Conservation (phyloP, 2,329 filamentous ascomycete genomes). For the Plectosphaerella cucumerina region DNA sequence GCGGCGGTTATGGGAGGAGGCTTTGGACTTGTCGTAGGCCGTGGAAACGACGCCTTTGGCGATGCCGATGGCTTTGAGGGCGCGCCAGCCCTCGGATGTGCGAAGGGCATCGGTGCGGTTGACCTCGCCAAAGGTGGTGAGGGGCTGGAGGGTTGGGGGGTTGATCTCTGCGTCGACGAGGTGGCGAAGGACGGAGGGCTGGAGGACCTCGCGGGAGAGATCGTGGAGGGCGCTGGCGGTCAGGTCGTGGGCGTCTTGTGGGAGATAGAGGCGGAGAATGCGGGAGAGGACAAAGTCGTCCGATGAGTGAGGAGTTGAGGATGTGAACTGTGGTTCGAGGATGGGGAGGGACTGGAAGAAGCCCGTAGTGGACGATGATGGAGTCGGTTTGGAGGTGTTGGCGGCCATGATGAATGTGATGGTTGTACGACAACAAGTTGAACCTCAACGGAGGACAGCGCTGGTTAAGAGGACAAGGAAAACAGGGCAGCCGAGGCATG, state of each 20-base stretch:
- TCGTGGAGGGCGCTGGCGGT: slow-evolving; percentile 5
- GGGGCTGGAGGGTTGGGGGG: too few relatives aligned
- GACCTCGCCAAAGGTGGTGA: neutral
- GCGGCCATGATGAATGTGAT: too few relatives aligned
- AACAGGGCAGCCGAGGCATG: too few relatives aligned
- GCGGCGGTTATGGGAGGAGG: slow-evolving; percentile 8
- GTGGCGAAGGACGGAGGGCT: slow-evolving; percentile 5
- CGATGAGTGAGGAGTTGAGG: slow-evolving; percentile 1
- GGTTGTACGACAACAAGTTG: too few relatives aligned
- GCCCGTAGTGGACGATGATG: slow-evolving; percentile 12
- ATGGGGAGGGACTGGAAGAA: slow-evolving; percentile 13
- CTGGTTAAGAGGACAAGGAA: too few relatives aligned
- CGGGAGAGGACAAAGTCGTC: slow-evolving; percentile 1
- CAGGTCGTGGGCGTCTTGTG: too few relatives aligned
- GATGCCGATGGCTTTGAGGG: slow-evolving; percentile 11
- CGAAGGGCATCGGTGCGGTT: slow-evolving; percentile 10
- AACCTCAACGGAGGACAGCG: too few relatives aligned
- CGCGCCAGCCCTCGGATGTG: slow-evolving; percentile 13
- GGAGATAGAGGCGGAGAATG: too few relatives aligned
- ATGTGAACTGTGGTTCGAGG: slow-evolving; percentile 9
- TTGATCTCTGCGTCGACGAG: neutral
- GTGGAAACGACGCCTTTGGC: slow-evolving; percentile 11
- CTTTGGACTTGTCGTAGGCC: slow-evolving; percentile 6
- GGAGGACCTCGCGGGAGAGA: slow-evolving; percentile 8
- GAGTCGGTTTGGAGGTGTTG: too few relatives aligned